phyloP scores from a whole-genome alignment of 1,284 basidiomycete genomes.

The Cutaneotrichosporon cutaneum region DNA sequence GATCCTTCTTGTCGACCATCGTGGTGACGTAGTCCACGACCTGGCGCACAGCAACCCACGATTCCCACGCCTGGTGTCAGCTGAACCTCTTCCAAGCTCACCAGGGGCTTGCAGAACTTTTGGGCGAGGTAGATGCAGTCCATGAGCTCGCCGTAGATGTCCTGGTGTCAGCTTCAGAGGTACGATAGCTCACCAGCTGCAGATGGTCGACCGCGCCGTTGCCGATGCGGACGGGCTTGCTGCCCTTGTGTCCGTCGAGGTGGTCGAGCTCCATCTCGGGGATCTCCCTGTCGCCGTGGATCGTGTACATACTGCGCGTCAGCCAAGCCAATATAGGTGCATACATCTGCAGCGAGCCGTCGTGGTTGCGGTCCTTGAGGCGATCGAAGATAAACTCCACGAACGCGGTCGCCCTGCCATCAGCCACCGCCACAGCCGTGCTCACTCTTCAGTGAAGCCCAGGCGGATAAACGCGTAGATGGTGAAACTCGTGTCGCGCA shows the following conservation, averaged over 20 bases:
- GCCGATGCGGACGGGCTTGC: constrained; percentile 65
- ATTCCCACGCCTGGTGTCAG: constrained; percentile 60
- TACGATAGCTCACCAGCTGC: constrained; percentile 63
- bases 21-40: constrained; percentile 53
- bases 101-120: constrained; percentile 62
- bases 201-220: constrained; percentile 87
- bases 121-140: constrained; percentile 93
- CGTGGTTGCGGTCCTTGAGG: constrained; percentile 73
- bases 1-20: constrained; percentile 45
- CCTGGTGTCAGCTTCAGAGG: constrained; percentile 60
- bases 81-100: constrained; percentile 40
- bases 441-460: constrained; percentile 85
- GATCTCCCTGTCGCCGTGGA: constrained; percentile 67
- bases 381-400: constrained; percentile 86
- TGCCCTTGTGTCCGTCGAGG: constrained; percentile 78
- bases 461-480: constrained; percentile 86
- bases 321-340: constrained; percentile 23
- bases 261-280: constrained; percentile 79
- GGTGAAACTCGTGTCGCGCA: constrained; percentile 87
- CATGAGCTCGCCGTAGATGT: constrained; percentile 86
- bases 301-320: constrained; percentile 53
- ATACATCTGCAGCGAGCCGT: constrained; percentile 85
- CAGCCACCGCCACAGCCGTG: constrained; percentile 7
- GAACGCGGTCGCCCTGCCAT: constrained; percentile 56
- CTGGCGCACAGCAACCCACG: constrained; percentile 61